Evolutionary conservation across 202 grass and related monocot species (phyloP).

Genomic region (Alloteropsis angusta): DNA sequence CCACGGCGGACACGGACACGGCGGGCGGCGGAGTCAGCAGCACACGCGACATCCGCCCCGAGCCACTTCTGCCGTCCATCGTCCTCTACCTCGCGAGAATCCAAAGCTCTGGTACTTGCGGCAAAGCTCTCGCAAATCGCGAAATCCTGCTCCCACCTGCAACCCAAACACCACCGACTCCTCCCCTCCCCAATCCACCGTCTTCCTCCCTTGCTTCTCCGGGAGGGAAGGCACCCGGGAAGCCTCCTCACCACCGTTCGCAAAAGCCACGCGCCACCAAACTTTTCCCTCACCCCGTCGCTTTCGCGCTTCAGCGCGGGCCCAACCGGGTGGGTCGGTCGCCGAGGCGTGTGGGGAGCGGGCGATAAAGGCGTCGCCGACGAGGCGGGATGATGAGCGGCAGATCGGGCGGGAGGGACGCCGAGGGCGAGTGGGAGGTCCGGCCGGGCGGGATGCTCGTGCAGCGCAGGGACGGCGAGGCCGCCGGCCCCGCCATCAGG

Average conservation of each 20-base stretch:
- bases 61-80: neutral
- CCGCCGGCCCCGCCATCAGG: conserved; percentile 41
- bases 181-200: neutral
- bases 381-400: conserved; percentile 21
- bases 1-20: neutral
- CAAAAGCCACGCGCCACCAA: conserved; percentile 38
- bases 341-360: neutral
- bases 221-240: conserved; percentile 54
- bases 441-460: conserved; percentile 84
- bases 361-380: conserved; percentile 19
- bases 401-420: conserved; percentile 42
- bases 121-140: neutral
- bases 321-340: conserved; percentile 14
- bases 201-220: conserved; percentile 42
- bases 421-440: conserved; percentile 66
- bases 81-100: conserved; percentile 19
- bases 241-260: conserved; percentile 22
- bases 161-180: neutral
- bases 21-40: neutral
- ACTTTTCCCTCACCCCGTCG: conserved; percentile 28
- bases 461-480: conserved; percentile 62
- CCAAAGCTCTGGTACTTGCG: conserved; percentile 29
- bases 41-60: neutral
- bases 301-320: conserved; percentile 25
- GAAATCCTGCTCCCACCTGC: conserved; percentile 9